These are phyloP conservation scores for Rhodosporidiobolus odoratus DNA, from an alignment of 768 basidiomycete species.

Conservation along the genomic window DNA sequence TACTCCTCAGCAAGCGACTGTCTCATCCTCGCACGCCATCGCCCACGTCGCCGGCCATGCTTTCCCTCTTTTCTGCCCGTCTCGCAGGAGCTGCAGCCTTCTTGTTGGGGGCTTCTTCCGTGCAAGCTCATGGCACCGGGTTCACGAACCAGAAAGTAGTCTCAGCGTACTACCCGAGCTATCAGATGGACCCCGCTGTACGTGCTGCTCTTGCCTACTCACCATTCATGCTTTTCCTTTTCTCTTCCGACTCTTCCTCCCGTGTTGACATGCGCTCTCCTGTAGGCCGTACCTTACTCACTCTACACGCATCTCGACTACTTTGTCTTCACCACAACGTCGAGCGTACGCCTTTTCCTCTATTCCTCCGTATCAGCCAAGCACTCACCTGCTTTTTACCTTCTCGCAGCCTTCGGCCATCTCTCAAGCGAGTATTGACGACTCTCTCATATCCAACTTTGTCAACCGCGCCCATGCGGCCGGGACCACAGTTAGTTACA, in stretches of 20 bases:
- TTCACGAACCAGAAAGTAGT: constrained; percentile 27
- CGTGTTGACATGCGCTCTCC: no score
- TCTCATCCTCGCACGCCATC: neutral
- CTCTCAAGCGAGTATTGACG: constrained; percentile 25
- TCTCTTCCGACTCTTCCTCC: neutral
- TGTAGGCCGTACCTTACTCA: constrained; percentile 12
- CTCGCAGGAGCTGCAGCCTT: neutral
- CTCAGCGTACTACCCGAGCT: constrained; percentile 15
- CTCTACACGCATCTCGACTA: constrained; percentile 27
- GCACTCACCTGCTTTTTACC: neutral
- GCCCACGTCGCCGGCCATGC: neutral
- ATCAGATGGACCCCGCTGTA: constrained; percentile 5
- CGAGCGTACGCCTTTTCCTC: neutral
- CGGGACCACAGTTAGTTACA: constrained; percentile 4
- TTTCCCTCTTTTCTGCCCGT: neutral
- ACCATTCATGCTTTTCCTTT: neutral
- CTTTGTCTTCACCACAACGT: constrained; percentile 32
- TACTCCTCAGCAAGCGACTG: no score
- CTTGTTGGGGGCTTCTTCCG: neutral
- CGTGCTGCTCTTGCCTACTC: no score
- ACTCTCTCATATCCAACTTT: constrained; percentile 22
- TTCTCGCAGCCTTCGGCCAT: neutral
- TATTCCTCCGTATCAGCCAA: neutral
- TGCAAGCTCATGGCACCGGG: constrained; percentile 13
- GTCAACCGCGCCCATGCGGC: constrained; percentile 14